Base-by-base conservation (phyloP, 257 asterid species). In the Cordia subcordata region DNA sequence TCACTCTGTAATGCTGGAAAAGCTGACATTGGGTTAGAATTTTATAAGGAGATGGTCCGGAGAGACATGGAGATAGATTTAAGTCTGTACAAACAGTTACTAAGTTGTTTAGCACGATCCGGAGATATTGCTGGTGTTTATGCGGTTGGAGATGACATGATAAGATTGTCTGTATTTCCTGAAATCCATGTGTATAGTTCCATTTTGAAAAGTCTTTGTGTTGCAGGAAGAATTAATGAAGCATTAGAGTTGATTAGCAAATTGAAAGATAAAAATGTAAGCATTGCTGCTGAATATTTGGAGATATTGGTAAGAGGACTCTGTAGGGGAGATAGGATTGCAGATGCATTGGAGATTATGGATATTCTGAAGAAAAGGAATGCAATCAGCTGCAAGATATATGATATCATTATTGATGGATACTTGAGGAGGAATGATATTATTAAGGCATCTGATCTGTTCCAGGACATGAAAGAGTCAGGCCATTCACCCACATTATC, bases 281-380 rank as follows among this genome's bases (percentile, higher is more conserved):
- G 63, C 61, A 80, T 90, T 5, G 86, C 75, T 35, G 27, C 80
- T 49, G 81, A 70, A 46, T 50, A 61, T 52, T 73, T 83, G 45
- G 81, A 71, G 64, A 79, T 79, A 21, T 68, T 90, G 69, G 88
- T 87, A 67, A 79, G 79, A 74, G 96, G 98, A 50, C 86, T 90
- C 49, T 85, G 98, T 55, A 73, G 80, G 71, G 79, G 73, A 19
- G 85, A 73, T 66, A 83, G 81, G 72, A 79, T 82, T 58, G 61
- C 58, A 15, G 98, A 90, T 73, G 95, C 95, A 13, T 14, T 81
- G 68, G 98, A 90, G 76, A 80, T 90, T 32, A 81, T 87, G 50
- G 89, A 85, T 65, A 90, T 90, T 58, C 55, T 85, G 83, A 83
- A 90, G 85, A 83, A 67, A 68, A 77, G 64, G 70, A 67, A 74